Percentiles rank a stretch among this genome's conserved stretches.
Conservation (phyloP, 2,329 filamentous ascomycete species). For the Colletotrichum shisoi region DNA sequence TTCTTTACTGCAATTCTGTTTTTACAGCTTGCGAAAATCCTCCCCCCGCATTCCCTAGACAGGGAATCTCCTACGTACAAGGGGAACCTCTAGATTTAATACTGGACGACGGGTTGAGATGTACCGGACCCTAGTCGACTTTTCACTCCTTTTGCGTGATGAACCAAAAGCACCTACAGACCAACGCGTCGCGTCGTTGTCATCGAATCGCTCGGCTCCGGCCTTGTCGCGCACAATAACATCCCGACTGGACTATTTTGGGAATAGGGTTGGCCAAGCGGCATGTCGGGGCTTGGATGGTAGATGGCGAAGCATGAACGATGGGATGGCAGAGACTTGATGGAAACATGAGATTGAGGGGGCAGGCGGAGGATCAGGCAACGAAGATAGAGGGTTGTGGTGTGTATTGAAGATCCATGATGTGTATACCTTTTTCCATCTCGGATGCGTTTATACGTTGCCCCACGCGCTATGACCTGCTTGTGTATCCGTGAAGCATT, state of each 20-base stretch:
- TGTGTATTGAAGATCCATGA: conserved; percentile 37
- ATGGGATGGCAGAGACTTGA: conserved; percentile 19
- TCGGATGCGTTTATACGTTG: not conserved
- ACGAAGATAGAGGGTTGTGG: conserved; percentile 35
- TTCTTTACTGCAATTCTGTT: conserved; percentile 37
- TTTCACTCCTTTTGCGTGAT: conserved; percentile 43
- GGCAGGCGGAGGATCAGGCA: conserved; percentile 23
- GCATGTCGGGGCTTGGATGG: conserved; percentile 30
- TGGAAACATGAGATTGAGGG: conserved; percentile 22
- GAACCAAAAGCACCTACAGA: conserved; percentile 28
- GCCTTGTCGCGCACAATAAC: not conserved
- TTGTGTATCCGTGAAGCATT: too few species aligned
- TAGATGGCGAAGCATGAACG: conserved; percentile 3
- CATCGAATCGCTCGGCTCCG: conserved; percentile 1
- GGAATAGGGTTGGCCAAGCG: conserved; percentile 19
- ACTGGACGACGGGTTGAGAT: conserved; percentile 43
- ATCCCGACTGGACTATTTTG: conserved; percentile 25
- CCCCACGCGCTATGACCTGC: too few species aligned
- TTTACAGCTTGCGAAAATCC: conserved; percentile 29
- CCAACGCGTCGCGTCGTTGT: conserved; percentile 20
- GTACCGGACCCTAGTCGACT: conserved; percentile 42
- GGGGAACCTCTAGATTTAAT: conserved; percentile 57
- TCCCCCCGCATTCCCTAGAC: conserved; percentile 34
- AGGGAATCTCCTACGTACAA: conserved; percentile 48
- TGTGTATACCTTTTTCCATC: conserved; percentile 31